phyloP scores from a whole-genome alignment of 352 stramenopile species.

The Phytopythium kandeliae region DNA sequence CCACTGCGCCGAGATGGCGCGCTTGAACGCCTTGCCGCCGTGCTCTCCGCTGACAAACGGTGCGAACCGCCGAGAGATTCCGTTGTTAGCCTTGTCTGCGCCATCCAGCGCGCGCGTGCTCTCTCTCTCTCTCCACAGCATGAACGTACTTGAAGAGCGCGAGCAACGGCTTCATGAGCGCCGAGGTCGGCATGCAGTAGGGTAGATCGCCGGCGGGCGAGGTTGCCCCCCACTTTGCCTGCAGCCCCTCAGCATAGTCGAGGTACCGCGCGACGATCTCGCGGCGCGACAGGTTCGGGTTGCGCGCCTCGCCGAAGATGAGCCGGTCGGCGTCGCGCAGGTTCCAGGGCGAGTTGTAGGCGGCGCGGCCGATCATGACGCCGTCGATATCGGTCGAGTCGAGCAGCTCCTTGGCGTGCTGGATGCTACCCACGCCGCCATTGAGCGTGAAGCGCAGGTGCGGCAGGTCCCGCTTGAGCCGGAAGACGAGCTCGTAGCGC shows the following conservation, averaged over 20 bases:
- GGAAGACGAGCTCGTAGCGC: constrained; percentile 93
- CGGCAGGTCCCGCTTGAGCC: constrained; percentile 94
- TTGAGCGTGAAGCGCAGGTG: constrained; percentile 98
- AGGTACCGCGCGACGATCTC: constrained; percentile 83
- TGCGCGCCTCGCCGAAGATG: constrained; percentile 65
- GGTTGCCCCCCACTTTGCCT: constrained; percentile 59
- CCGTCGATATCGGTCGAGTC: constrained; percentile 71
- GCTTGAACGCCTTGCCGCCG: constrained; percentile 79
- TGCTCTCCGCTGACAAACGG: constrained; percentile 76
- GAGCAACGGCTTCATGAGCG: constrained; percentile 75
- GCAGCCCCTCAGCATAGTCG: constrained; percentile 79
- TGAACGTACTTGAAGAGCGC: constrained; percentile 65
- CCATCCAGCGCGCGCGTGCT: no score
- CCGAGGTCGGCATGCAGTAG: constrained; percentile 78
- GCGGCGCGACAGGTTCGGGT: constrained; percentile 81
- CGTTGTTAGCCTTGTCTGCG: no score
- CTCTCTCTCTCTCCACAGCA: no score
- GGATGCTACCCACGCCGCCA: constrained; percentile 92
- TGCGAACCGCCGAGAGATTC: neutral
- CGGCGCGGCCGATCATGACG: constrained; percentile 88
- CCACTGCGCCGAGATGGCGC: constrained; percentile 65
- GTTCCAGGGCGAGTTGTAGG: constrained; percentile 88
- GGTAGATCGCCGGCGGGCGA: constrained; percentile 32
- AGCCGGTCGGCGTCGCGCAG: constrained; percentile 81
- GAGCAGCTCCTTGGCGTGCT: constrained; percentile 87